Evolutionary conservation across 2,329 filamentous ascomycete species (phyloP).

Genomic region (Fonsecaea monophora): DNA sequence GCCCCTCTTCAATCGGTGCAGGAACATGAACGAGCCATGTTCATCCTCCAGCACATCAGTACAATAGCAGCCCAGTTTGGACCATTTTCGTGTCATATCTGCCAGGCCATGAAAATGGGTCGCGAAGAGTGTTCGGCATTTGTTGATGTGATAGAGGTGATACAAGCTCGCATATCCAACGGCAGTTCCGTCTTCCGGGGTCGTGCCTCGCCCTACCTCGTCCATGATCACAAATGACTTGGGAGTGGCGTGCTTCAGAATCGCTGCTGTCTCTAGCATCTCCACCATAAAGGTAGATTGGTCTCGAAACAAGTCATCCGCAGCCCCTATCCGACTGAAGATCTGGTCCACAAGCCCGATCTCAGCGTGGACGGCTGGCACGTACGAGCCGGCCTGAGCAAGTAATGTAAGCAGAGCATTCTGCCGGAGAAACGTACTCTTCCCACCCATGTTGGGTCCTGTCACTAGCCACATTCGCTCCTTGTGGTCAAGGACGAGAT

Average conservation of each 20-base stretch:
- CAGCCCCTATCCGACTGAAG: constrained; percentile 90
- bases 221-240: constrained; percentile 97
- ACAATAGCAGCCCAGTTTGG: constrained; percentile 76
- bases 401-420: constrained; percentile 94
- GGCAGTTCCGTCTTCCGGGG: constrained; percentile 87
- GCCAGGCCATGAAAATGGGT: constrained; percentile 91
- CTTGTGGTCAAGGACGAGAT: constrained; percentile 79
- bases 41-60: constrained; percentile 83
- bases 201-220: constrained; percentile 93
- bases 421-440: constrained; percentile 93
- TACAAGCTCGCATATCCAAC: constrained; percentile 88
- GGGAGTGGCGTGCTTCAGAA: constrained; percentile 81
- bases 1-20: constrained; percentile 80
- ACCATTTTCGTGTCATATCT: constrained; percentile 71
- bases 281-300: constrained; percentile 99
- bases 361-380: constrained; percentile 84
- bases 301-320: constrained; percentile 91
- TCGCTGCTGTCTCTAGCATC: constrained; percentile 95
- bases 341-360: constrained; percentile 94
- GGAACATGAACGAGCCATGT: constrained; percentile 76
- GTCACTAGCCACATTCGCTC: constrained; percentile 73
- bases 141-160: constrained; percentile 79
- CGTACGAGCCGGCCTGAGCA: constrained; percentile 89
- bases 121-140: constrained; percentile 83
- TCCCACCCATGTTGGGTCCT: constrained; percentile 98